phyloP scores from a whole-genome alignment of 2,329 filamentous ascomycete genomes.

The Decorospora gaudefroyi region DNA sequence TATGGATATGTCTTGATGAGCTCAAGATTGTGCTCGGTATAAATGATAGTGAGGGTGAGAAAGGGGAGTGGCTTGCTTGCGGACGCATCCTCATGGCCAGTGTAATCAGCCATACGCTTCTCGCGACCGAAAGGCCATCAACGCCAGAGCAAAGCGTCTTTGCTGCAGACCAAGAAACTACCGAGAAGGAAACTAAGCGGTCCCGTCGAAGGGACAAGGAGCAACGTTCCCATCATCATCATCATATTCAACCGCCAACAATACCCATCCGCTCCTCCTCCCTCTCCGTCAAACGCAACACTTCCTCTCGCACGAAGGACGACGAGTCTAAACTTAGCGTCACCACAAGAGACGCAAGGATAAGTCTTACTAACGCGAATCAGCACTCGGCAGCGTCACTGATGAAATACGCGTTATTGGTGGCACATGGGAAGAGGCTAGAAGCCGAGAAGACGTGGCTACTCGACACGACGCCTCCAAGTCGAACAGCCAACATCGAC shows the following conservation, averaged over 20 bases:
- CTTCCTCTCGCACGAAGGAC: not conserved
- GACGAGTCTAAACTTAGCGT: not conserved
- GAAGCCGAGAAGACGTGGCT: slow-evolving; percentile 4
- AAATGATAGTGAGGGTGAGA: not conserved
- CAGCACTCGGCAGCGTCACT: slow-evolving; percentile 2
- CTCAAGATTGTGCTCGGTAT: slow-evolving; percentile 6
- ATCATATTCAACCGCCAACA: not conserved
- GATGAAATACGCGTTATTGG: slow-evolving; percentile 8
- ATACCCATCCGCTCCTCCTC: slow-evolving; percentile 40
- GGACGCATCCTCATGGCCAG: too few species aligned
- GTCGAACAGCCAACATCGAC: not conserved
- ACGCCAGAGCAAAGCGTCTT: too few species aligned
- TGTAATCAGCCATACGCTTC: too few species aligned
- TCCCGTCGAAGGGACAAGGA: too few species aligned
- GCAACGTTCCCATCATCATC: too few species aligned
- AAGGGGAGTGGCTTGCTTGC: slow-evolving; percentile 19
- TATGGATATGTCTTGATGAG: slow-evolving; percentile 18
- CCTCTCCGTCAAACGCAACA: not conserved
- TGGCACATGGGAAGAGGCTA: slow-evolving; percentile 5
- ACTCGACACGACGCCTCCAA: not conserved
- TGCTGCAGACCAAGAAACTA: not conserved
- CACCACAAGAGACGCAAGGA: not conserved
- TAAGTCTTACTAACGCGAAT: slow-evolving; percentile 5
- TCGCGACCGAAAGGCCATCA: too few species aligned
- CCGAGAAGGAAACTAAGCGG: not conserved